These are phyloP conservation scores for Ceriops zippeliana DNA, from an alignment of 345 rosid genomes.

Conservation along the genomic window DNA sequence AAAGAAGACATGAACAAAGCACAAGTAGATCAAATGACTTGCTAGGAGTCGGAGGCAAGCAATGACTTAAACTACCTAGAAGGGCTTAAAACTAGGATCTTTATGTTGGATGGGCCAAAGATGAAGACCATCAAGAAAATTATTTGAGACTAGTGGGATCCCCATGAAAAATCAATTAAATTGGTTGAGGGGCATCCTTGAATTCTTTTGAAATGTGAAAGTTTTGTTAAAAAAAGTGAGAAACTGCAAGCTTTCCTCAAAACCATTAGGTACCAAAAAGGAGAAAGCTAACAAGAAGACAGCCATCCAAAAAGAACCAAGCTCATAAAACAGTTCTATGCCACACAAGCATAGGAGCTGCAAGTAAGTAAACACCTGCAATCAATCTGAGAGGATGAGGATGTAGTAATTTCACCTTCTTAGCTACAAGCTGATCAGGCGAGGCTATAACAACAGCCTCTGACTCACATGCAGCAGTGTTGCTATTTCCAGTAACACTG, in stretches of 20 bases:
- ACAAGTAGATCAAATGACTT: too few species aligned
- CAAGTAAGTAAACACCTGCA: not conserved
- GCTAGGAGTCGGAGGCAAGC: too few species aligned
- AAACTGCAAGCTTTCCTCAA: not conserved
- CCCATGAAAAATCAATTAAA: too few species aligned
- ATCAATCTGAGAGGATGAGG: not conserved
- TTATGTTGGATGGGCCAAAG: too few species aligned
- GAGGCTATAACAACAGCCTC: slow-evolving; percentile 27
- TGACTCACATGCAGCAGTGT: slow-evolving; percentile 44
- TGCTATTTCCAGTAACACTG: slow-evolving; percentile 40
- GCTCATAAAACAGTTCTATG: not conserved
- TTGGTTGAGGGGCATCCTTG: not conserved
- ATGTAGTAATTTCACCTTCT: slow-evolving; percentile 42
- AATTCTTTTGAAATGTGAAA: too few species aligned
- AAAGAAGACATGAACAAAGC: too few species aligned
- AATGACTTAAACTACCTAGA: too few species aligned
- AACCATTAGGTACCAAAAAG: not conserved
- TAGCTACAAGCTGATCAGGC: slow-evolving; percentile 36
- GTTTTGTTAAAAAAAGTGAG: not conserved
- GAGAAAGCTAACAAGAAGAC: not conserved
- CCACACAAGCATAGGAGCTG: not conserved
- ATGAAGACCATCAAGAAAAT: too few species aligned
- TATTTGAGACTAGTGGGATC: too few species aligned
- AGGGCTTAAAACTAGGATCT: too few species aligned
- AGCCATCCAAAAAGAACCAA: not conserved